phyloP scores from a whole-genome alignment of 2,329 filamentous ascomycete species.

The Tolypocladium endophyticum region DNA sequence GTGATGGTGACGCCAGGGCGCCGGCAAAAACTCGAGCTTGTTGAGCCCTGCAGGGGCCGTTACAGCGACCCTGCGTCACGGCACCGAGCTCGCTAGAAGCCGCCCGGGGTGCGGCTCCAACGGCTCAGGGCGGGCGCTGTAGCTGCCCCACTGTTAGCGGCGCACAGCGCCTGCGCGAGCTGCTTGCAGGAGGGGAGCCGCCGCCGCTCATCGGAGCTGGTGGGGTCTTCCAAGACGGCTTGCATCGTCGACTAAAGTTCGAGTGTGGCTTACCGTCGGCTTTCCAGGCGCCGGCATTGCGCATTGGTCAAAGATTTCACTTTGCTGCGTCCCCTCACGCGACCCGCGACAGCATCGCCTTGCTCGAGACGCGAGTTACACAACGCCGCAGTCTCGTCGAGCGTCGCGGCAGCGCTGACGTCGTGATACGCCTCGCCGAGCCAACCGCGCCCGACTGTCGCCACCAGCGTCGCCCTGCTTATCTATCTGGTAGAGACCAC shows the following conservation, averaged over 20 bases:
- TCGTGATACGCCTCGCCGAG: neutral
- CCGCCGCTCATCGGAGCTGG: neutral
- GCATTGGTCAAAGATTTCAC: neutral
- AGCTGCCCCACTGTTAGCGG: neutral
- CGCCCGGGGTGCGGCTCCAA: neutral
- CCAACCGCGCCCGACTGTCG: neutral
- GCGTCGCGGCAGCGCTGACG: neutral
- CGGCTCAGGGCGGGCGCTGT: neutral
- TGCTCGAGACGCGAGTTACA: neutral
- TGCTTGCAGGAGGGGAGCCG: neutral
- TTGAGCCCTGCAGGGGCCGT: neutral
- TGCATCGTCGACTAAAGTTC: neutral
- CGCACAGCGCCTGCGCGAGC: neutral
- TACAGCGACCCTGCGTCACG: neutral
- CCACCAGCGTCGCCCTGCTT: neutral
- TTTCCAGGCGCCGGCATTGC: neutral
- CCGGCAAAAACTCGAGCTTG: neutral
- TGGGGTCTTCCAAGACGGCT: neutral
- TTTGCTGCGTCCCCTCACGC: neutral
- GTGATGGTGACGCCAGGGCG: neutral
- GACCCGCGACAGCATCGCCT: neutral
- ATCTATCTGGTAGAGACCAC: neutral
- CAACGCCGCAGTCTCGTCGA: neutral
- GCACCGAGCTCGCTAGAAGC: neutral
- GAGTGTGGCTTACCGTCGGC: slow-evolving; percentile 6